phyloP scores from a whole-genome alignment of 192 early-diverging fungal species.

The Linderina pennispora region DNA sequence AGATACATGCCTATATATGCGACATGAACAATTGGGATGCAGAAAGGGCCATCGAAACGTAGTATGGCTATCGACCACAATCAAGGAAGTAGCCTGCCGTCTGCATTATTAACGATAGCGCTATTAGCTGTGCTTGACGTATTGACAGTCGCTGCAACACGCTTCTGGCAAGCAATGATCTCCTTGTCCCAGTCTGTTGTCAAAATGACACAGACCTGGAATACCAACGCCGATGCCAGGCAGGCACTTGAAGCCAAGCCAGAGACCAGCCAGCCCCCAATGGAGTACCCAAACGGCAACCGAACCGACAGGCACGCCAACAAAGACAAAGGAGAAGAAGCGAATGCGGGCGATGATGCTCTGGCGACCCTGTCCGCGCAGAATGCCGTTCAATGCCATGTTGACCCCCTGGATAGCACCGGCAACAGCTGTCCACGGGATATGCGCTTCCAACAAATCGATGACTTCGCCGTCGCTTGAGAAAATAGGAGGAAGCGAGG shows the following conservation, averaged over 20 bases:
- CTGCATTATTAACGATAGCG: too few relatives aligned
- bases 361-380: constrained; percentile 54
- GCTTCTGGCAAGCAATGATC: constrained; percentile 32
- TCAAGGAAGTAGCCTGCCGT: too few relatives aligned
- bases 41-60: too few relatives aligned
- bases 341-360: constrained; percentile 45
- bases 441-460: constrained; percentile 18
- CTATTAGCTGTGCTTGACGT: too few relatives aligned
- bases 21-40: too few relatives aligned
- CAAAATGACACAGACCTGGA: constrained; percentile 18
- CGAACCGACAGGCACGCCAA: constrained; percentile 45
- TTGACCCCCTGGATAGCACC: constrained; percentile 48
- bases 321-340: constrained; percentile 33
- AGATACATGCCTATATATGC: too few relatives aligned
- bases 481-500: constrained; percentile 53
- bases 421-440: constrained; percentile 23
- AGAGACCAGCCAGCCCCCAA: constrained; percentile 61
- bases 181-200: constrained; percentile 38
- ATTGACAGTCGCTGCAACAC: too few relatives aligned
- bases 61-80: too few relatives aligned
- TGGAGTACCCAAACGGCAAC: constrained; percentile 35
- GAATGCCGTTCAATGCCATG: constrained; percentile 52
- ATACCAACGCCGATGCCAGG: constrained; percentile 1
- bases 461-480: constrained; percentile 15
- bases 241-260: constrained; percentile 54